Conservation (phyloP, 257 asterid species). For the Solanum paucissectum region DNA sequence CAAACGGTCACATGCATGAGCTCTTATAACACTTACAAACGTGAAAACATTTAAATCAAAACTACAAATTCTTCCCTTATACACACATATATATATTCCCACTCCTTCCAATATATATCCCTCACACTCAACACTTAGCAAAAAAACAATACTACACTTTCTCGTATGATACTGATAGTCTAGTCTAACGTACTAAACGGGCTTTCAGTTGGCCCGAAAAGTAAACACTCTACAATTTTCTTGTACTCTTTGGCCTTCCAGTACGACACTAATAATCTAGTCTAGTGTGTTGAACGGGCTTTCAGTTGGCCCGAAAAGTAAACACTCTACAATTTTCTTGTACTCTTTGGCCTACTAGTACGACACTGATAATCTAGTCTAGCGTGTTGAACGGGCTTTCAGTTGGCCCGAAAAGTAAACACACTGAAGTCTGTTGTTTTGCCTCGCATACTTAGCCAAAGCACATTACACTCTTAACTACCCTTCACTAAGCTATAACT, state of each 20-base stretch:
- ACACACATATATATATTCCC: conserved; percentile 29
- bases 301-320: too few relatives aligned
- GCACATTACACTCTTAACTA: too few relatives aligned
- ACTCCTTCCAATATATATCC: conserved; percentile 18
- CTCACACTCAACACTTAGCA: conserved; percentile 1
- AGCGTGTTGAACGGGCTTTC: background rate
- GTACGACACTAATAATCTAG: background rate
- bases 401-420: background rate
- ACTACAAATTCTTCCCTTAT: conserved; percentile 19
- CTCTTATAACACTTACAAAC: conserved; percentile 25
- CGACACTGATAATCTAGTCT: background rate
- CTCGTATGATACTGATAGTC: background rate
- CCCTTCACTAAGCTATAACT: too few relatives aligned
- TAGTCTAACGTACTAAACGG: background rate
- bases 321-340: too few relatives aligned
- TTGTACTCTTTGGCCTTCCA: too few relatives aligned
- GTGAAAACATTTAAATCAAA: conserved; percentile 65
- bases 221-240: background rate
- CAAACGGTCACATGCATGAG: background rate
- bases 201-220: background rate
- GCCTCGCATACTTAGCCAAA: too few relatives aligned
- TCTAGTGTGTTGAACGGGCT: background rate
- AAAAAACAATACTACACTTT: background rate
- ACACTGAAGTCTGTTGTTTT: background rate
- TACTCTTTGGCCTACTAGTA: too few relatives aligned